These are phyloP conservation scores for Magnusiomyces ingens DNA, from an alignment of 1,139 yeast genomes.

Conservation along the genomic window DNA sequence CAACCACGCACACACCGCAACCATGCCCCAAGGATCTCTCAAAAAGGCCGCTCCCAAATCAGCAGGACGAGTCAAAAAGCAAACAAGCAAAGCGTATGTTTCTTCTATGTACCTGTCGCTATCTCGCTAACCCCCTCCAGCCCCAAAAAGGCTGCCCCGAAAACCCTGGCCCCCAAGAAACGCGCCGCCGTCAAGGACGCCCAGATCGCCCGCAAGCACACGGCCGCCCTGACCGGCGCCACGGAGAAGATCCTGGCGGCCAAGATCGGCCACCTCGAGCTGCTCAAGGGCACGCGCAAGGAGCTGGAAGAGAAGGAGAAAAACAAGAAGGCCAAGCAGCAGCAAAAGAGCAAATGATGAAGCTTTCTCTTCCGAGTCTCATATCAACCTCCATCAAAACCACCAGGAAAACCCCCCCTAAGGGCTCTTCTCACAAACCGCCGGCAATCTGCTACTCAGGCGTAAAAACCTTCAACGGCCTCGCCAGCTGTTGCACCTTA, in stretches of 20 bases:
- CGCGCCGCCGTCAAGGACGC: slow-evolving; percentile 37
- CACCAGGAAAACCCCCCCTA: no score
- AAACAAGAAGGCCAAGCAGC: slow-evolving; percentile 12
- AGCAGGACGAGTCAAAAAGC: slow-evolving; percentile 21
- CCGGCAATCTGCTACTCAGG: no score
- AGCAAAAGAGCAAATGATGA: no score
- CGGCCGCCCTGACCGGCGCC: slow-evolving; percentile 56
- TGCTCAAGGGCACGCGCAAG: slow-evolving; percentile 87
- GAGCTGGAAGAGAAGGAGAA: slow-evolving; percentile 48
- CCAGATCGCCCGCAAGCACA: slow-evolving; percentile 54
- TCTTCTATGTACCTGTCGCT: neutral
- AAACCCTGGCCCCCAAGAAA: slow-evolving; percentile 63
- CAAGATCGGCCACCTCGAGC: slow-evolving; percentile 91
- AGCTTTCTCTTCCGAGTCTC: no score
- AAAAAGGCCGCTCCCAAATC: slow-evolving; percentile 29
- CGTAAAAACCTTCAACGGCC: no score
- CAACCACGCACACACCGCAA: no score
- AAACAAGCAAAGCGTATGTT: slow-evolving; percentile 15
- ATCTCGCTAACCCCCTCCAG: slow-evolving; percentile 23
- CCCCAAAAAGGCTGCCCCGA: slow-evolving; percentile 73
- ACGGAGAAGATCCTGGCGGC: slow-evolving; percentile 85
- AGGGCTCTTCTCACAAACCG: no score
- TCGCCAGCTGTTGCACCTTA: no score
- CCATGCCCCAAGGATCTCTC: slow-evolving; percentile 55
- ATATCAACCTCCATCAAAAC: no score